These are phyloP conservation scores for Remersonia thermophila DNA, from an alignment of 2,329 filamentous ascomycete species.

Conservation along the genomic window DNA sequence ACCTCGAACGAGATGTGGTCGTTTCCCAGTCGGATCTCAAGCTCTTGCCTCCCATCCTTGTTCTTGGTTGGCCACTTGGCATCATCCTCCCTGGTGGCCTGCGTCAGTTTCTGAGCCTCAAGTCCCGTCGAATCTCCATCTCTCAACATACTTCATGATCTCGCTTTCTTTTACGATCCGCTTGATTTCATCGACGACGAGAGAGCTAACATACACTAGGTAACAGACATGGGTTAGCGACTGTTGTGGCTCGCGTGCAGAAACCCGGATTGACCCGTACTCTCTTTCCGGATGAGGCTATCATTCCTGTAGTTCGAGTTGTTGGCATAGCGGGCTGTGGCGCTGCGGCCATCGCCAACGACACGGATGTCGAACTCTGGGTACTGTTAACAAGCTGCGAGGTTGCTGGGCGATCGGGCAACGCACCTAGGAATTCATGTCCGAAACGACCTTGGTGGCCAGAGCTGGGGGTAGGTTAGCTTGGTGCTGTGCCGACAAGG, in stretches of 20 bases:
- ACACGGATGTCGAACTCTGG: conserved; percentile 93
- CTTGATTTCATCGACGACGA: conserved; percentile 88
- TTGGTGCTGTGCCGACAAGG: background rate
- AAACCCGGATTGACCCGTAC: conserved; percentile 39
- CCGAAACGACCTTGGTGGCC: conserved; percentile 95
- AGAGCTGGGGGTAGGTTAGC: conserved; percentile 48
- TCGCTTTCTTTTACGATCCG: conserved; percentile 95
- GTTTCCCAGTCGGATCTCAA: conserved; percentile 85
- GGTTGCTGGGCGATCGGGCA: background rate
- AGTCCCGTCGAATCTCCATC: background rate
- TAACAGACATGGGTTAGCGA: background rate
- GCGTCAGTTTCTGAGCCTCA: conserved; percentile 19
- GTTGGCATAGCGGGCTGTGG: conserved; percentile 92
- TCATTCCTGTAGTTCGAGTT: conserved; percentile 99
- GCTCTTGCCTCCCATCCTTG: conserved; percentile 92
- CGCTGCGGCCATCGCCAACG: conserved; percentile 83
- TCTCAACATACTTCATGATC: conserved; percentile 71
- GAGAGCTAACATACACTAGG: conserved; percentile 93
- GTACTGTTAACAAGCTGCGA: background rate
- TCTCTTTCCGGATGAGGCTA: conserved; percentile 97
- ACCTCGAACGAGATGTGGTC: conserved; percentile 98
- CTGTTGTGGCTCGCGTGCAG: no score
- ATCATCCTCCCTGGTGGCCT: conserved; percentile 79
- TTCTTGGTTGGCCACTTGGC: conserved; percentile 99
- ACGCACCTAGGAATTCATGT: conserved; percentile 86